These are phyloP conservation scores for Davidsoniella virescens DNA, from an alignment of 2,329 filamentous ascomycete species.

Conservation along the genomic window DNA sequence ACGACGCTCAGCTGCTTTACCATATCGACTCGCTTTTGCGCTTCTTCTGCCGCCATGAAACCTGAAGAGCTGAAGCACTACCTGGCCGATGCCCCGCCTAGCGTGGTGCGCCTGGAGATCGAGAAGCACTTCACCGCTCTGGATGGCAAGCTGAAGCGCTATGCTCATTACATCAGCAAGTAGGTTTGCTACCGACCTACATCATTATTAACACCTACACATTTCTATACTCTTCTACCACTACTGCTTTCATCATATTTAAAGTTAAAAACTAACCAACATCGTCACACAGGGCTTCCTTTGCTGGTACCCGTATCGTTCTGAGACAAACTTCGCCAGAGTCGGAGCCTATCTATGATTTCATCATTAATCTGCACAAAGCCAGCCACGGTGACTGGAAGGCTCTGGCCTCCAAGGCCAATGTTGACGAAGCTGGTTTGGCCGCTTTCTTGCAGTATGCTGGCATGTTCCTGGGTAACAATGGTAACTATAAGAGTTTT, in stretches of 20 bases:
- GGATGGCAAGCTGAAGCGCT: slow-evolving; percentile 63
- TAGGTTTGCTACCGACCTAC: slow-evolving; percentile 22
- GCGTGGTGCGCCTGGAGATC: slow-evolving; percentile 74
- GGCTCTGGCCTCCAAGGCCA: slow-evolving; percentile 45
- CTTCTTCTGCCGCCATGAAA: slow-evolving; percentile 33
- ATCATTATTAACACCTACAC: neutral
- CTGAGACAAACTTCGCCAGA: slow-evolving; percentile 69
- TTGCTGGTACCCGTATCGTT: slow-evolving; percentile 62
- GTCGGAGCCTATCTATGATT: slow-evolving; percentile 64
- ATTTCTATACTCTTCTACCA: neutral
- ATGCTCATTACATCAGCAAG: slow-evolving; percentile 80
- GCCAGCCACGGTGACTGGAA: slow-evolving; percentile 55
- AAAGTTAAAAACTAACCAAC: slow-evolving; percentile 2
- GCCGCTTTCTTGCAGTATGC: slow-evolving; percentile 60
- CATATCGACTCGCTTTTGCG: slow-evolving; percentile 16
- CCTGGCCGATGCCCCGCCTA: slow-evolving; percentile 78
- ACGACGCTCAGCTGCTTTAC: slow-evolving; percentile 6
- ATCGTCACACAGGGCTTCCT: slow-evolving; percentile 43
- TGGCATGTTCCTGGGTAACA: slow-evolving; percentile 63
- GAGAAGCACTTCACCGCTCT: slow-evolving; percentile 81
- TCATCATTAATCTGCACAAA: slow-evolving; percentile 59
- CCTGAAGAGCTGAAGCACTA: slow-evolving; percentile 54
- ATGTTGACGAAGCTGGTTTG: slow-evolving; percentile 46
- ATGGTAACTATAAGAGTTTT: slow-evolving; percentile 76
- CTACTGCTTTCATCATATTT: neutral